Evolutionary conservation across 257 asterid species (phyloP), one percentile per base, ranked within the genome.

Genomic region (Ilex aquifolium): DNA sequence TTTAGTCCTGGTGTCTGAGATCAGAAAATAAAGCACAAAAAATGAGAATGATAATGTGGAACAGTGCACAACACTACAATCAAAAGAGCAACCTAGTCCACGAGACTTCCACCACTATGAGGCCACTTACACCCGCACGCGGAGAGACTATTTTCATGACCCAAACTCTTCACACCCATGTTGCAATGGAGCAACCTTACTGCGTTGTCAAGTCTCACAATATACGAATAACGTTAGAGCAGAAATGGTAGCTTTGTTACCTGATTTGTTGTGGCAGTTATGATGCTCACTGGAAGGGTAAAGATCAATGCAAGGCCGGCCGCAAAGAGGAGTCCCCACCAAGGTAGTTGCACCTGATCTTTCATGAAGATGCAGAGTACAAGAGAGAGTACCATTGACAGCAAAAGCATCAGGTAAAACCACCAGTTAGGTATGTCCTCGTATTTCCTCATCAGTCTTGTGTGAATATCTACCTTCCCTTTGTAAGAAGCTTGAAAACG

Each of bases 241-340:
- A 21, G 27, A 21, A 21, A 21, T 21, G 27, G 27, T 21, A 21
- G 27, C 27, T 21, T 21, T 15, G 31, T 13, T 65, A 85, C 95
- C 88, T 77, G 87, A 69, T 87, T 90, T 1, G 97, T 90, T 8
- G 95, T 90, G 54, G 97, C 95, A 2, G 95, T 74, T 42, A 83
- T 90, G 60, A 90, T 65, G 77, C 87, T 78, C 30, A 85, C 75
- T 0, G 97, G 97, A 53, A 90, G 83, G 7, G 95, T 90, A 39
- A 85, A 90, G 16, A 76, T 0, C 5, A 83, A 44, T 0, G 95
- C 86, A 2, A 87, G 44, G 4, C 31, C 75, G 0, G 77, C 72
- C 0, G 95, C 68, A 2, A 83, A 56, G 9, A 90, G 10, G 7
- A 90, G 85, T 4, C 87, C 95, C 97, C 97, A 90, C 95, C 95